These are phyloP conservation scores for Talaromyces trachyspermus DNA, from an alignment of 495 filamentous ascomycete genomes.

Conservation along the genomic window DNA sequence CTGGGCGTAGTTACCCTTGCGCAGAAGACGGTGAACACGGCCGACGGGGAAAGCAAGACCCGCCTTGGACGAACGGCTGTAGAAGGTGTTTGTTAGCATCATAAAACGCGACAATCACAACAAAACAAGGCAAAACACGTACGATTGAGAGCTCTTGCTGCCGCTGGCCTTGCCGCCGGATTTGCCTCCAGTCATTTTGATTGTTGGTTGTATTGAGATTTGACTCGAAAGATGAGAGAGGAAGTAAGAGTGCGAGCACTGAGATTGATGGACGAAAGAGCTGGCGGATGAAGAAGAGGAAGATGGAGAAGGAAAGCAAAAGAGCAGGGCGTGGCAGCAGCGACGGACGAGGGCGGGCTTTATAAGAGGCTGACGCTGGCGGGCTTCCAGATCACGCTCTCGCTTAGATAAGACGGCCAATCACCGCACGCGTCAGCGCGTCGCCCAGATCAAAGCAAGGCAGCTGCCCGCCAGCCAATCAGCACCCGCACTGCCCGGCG, in stretches of 20 bases:
- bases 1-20: constrained; percentile 99
- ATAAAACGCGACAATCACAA: constrained; percentile 13
- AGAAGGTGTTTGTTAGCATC: no score
- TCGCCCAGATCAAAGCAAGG: no score
- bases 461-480: no score
- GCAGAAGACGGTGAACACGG: constrained; percentile 98
- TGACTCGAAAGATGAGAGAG: constrained; percentile 12
- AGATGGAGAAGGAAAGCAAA: constrained; percentile 20
- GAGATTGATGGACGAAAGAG: constrained; percentile 17
- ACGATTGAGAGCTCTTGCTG: constrained; percentile 97
- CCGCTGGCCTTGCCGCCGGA: constrained; percentile 97
- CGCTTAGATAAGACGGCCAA: constrained; percentile 41
- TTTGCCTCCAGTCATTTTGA: constrained; percentile 99
- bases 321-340: constrained; percentile 23
- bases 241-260: constrained; percentile 19
- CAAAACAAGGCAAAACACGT: constrained; percentile 38
- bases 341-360: constrained; percentile 26
- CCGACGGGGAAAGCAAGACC: constrained; percentile 99
- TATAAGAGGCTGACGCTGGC: constrained; percentile 45
- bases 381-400: constrained; percentile 42
- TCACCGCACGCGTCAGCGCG: constrained; percentile 17
- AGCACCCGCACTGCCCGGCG: neutral
- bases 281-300: constrained; percentile 15
- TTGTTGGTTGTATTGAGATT: constrained; percentile 27
- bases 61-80: constrained; percentile 95